These are phyloP conservation scores for Ensete glaucum DNA, from an alignment of 176 grass and related monocot genomes.

Conservation along the genomic window DNA sequence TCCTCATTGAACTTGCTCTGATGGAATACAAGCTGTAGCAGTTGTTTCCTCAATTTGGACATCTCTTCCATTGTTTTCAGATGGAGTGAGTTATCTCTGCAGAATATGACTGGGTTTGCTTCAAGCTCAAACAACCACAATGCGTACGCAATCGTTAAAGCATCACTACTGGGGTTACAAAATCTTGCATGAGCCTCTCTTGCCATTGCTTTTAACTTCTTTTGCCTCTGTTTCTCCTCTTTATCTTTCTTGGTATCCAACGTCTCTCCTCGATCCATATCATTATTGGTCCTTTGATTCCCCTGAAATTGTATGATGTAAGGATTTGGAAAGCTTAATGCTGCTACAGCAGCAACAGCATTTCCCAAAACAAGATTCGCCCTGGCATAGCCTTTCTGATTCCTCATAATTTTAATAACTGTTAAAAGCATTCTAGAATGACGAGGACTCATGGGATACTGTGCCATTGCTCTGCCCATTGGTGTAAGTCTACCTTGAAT, in stretches of 20 bases:
- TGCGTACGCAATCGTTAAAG: slow-evolving; percentile 65
- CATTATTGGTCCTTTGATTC: slow-evolving; percentile 21
- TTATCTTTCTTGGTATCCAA: slow-evolving; percentile 29
- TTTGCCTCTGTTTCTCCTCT: slow-evolving; percentile 43
- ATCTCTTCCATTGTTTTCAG: slow-evolving; percentile 97
- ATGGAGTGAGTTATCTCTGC: slow-evolving; percentile 72
- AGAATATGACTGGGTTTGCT: slow-evolving; percentile 58
- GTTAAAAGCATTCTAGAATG: slow-evolving; percentile 90
- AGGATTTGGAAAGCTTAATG: slow-evolving; percentile 83
- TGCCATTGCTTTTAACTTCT: slow-evolving; percentile 49
- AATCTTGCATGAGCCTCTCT: slow-evolving; percentile 58
- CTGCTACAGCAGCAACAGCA: slow-evolving; percentile 66
- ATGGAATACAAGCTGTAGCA: slow-evolving; percentile 73
- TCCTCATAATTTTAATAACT: slow-evolving; percentile 65
- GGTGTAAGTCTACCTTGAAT: slow-evolving; percentile 44
- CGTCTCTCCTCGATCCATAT: slow-evolving; percentile 26
- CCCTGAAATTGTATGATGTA: slow-evolving; percentile 50
- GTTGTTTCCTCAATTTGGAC: slow-evolving; percentile 94
- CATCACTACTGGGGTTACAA: slow-evolving; percentile 78
- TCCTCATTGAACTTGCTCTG: slow-evolving; percentile 56
- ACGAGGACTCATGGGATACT: slow-evolving; percentile 79
- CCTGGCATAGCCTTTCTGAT: slow-evolving; percentile 33
- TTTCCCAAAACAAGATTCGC: slow-evolving; percentile 60
- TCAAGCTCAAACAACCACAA: slow-evolving; percentile 73
- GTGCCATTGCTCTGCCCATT: slow-evolving; percentile 80